Percentiles rank a stretch among this genome's conserved stretches.
Conservation (phyloP, 2,329 filamentous ascomycete genomes). For the Trichothecium sympodiale region DNA sequence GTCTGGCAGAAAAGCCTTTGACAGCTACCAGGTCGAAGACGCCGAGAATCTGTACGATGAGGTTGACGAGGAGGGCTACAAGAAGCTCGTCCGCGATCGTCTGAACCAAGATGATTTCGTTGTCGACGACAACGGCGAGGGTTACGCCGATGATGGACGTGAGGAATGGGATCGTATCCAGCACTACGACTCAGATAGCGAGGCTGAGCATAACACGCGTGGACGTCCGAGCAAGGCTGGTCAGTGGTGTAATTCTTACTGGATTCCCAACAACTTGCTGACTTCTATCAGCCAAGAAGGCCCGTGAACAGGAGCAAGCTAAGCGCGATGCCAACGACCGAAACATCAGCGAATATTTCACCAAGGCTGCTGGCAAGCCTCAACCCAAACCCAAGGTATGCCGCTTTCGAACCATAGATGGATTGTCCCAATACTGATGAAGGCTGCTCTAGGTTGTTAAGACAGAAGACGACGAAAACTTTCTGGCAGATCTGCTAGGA, state of each 20-base stretch:
- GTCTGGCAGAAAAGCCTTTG: conserved; percentile 83
- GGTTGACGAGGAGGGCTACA: conserved; percentile 94
- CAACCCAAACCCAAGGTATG: conserved; percentile 72
- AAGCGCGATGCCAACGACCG: conserved; percentile 80
- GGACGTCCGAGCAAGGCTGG: conserved; percentile 41
- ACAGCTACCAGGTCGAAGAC: conserved; percentile 77
- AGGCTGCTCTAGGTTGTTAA: conserved; percentile 49
- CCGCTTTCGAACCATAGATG: not conserved
- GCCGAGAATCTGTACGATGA: conserved; percentile 85
- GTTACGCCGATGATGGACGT: conserved; percentile 91
- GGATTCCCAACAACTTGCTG: not conserved
- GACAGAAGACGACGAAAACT: conserved; percentile 80
- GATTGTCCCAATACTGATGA: conserved; percentile 8
- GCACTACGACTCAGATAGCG: conserved; percentile 63
- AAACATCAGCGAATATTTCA: conserved; percentile 92
- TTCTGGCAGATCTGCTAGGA: conserved; percentile 72
- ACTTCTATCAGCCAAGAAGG: conserved; percentile 58
- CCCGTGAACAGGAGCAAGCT: conserved; percentile 76
- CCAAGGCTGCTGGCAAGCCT: conserved; percentile 54
- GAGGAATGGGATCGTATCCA: conserved; percentile 81
- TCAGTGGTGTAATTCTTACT: conserved; percentile 15
- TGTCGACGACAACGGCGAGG: conserved; percentile 94
- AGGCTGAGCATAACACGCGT: conserved; percentile 30
- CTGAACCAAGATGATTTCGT: conserved; percentile 95
- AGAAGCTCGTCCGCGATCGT: conserved; percentile 82